Percentiles rank a stretch among this genome's conserved stretches.
Conservation (phyloP, 345 rosid species). For the Turritis glabra region DNA sequence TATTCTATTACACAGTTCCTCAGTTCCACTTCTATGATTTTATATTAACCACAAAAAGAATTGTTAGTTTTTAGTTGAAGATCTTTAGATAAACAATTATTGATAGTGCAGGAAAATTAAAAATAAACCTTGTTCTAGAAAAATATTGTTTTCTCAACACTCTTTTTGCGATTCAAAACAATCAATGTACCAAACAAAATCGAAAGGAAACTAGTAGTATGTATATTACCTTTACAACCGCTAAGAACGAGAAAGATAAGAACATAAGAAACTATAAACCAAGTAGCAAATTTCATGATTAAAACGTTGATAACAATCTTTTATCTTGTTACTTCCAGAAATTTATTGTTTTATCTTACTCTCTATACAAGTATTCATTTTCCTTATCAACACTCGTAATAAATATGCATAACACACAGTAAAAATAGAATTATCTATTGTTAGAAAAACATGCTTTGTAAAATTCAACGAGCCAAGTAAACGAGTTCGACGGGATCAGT, state of each 20-base stretch:
- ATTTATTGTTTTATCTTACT: neutral
- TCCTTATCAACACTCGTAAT: too few relatives aligned
- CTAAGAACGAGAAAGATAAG: neutral
- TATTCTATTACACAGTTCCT: neutral
- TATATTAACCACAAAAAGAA: neutral
- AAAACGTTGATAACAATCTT: neutral
- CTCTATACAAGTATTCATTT: neutral
- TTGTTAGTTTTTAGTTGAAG: neutral
- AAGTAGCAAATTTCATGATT: conserved; percentile 15
- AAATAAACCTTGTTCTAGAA: too few relatives aligned
- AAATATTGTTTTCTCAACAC: neutral
- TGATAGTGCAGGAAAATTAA: neutral
- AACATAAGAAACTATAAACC: neutral
- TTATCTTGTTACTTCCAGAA: neutral
- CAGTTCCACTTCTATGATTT: conserved; percentile 1
- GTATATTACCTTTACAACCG: neutral
- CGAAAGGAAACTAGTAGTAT: too few relatives aligned
- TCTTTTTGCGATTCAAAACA: too few relatives aligned
- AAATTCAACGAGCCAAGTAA: neutral
- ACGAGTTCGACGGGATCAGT: neutral
- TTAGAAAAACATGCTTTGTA: neutral
- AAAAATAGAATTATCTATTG: neutral
- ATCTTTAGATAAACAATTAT: neutral
- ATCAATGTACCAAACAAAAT: neutral
- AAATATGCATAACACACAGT: neutral